Conservation (phyloP, 2,329 filamentous ascomycete species). For the Fusarium sp. region DNA sequence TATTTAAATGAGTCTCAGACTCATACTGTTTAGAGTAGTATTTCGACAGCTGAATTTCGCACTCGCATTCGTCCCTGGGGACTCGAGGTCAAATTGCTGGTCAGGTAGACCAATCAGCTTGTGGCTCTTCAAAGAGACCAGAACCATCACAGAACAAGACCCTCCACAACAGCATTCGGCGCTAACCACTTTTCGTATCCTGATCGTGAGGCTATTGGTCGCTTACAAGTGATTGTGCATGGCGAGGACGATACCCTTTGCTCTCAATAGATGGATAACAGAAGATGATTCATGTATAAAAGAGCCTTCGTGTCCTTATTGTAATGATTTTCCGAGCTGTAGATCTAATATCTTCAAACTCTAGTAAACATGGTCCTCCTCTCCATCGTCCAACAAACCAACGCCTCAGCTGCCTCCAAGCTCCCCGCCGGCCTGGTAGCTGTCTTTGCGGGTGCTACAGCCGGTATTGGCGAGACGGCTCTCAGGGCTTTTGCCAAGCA, state of each 20-base stretch:
- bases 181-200: constrained; percentile 45
- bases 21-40: background rate
- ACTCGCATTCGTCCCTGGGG: constrained; percentile 18
- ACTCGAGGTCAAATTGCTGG: too few relatives aligned
- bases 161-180: constrained; percentile 1
- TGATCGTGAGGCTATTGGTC: constrained; percentile 8
- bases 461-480: constrained; percentile 66
- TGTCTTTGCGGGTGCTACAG: constrained; percentile 67
- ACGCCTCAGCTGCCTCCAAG: constrained; percentile 18
- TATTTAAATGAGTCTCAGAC: background rate
- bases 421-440: constrained; percentile 53
- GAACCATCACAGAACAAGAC: background rate
- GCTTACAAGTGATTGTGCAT: background rate
- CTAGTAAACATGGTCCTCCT: constrained; percentile 31
- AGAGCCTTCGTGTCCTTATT: background rate
- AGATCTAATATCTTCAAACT: rapidly evolving
- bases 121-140: too few relatives aligned
- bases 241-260: background rate
- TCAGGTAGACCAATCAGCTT: too few relatives aligned
- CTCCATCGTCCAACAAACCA: constrained; percentile 28
- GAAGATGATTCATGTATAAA: background rate
- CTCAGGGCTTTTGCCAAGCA: constrained; percentile 61
- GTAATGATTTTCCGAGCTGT: background rate
- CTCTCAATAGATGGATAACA: background rate
- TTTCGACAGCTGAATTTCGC: constrained; percentile 14